Evolutionary conservation across 495 filamentous ascomycete genomes (phyloP), one percentile per base, ranked within the genome.

Genomic region (Sabuloglossum arenarium): DNA sequence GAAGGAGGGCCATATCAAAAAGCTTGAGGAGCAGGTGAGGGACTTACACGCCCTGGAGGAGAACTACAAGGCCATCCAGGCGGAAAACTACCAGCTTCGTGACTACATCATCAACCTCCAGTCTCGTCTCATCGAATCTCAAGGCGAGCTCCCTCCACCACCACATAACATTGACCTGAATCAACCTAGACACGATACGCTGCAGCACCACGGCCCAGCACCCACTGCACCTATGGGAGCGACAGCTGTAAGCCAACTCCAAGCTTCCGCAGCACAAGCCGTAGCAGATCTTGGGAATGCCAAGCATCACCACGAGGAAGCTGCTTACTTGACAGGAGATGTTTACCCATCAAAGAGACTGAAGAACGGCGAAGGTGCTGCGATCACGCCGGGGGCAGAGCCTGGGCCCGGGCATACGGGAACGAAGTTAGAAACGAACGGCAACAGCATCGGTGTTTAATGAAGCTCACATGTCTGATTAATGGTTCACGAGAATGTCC

Each of bases 1-100:
- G 54, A 98, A 98, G 69, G 91, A 98, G 70, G 85, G 81, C 31
- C 95, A 97, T 66, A 98, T 98, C 67, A 94, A 94, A 72, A 88
- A 89, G 65, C 75, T 98, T 16, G 91, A 97, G 66, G 84, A 89
- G 61, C 85, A 95, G 66, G 86, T 93, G 45, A 77, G 84, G 59
- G 85, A 87, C 21, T 80, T 77, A 62, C 76, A 78, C 43, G 69
- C 71, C 19, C 76, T 90, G 65, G 80, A 82, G 53, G 77, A 82
- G 54, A 79, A 71, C 53, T 84, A 75, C 63, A 88, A 93, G 63
- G 69, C 74, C 49, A 71, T 95, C 23, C 82, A 91, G 61, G 71
- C 74, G 28, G 93, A 98, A 65, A 94, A 96, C 68, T 91, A 89
- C 69, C 77, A 82, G 58, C 73, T 97, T 0, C 80, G 88, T 37